Conservation (phyloP, 495 filamentous ascomycete genomes). For the Podospora australis region DNA sequence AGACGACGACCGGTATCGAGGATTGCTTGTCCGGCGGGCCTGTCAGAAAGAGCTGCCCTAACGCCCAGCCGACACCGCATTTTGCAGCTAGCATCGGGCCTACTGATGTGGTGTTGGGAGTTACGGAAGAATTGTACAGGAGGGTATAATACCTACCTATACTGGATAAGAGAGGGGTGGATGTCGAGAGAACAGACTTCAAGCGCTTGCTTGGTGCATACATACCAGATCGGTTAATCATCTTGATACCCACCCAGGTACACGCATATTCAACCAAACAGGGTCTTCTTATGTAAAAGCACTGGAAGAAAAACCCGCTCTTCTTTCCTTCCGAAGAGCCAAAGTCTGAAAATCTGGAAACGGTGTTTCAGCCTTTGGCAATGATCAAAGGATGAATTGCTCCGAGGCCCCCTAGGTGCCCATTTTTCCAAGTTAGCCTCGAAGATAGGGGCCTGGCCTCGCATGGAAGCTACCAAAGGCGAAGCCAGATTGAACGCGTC, state of each 20-base stretch:
- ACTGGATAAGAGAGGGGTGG: too few species aligned
- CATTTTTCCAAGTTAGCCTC: constrained; percentile 32
- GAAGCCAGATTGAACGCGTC: constrained; percentile 6
- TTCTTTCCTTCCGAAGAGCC: constrained; percentile 27
- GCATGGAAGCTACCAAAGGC: constrained; percentile 9
- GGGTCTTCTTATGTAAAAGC: constrained; percentile 20
- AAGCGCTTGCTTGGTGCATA: constrained; percentile 23
- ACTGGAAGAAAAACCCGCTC: constrained; percentile 24
- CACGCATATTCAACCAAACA: constrained; percentile 1
- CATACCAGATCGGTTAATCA: constrained; percentile 33
- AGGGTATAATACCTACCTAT: too few species aligned
- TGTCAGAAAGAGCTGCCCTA: too few species aligned
- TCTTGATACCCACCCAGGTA: constrained; percentile 4
- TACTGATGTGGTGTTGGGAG: background rate
- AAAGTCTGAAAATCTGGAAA: constrained; percentile 26
- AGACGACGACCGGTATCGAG: background rate
- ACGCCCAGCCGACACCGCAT: background rate
- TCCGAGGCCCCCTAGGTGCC: constrained; percentile 20
- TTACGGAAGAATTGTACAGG: background rate
- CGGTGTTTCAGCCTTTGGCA: constrained; percentile 35
- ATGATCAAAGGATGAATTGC: constrained; percentile 35
- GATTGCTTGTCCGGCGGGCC: too few species aligned
- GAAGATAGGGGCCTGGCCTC: constrained; percentile 9
- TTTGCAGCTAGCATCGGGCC: background rate
- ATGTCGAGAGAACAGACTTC: too few species aligned